Conservation (phyloP, 129 eudicot genomes). For the Ambrosia trifida region DNA sequence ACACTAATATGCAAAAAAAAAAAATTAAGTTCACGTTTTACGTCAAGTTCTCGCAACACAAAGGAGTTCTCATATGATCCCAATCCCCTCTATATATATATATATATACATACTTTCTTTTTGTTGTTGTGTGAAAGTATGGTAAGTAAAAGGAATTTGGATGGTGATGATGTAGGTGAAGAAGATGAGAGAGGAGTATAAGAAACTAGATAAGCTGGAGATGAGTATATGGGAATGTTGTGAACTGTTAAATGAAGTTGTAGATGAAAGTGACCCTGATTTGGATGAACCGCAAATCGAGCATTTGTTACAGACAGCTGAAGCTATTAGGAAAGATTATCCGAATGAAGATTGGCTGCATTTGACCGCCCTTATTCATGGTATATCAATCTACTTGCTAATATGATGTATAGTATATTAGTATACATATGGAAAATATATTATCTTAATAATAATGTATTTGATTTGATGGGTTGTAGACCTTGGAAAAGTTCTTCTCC, state of each 20-base stretch:
- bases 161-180: slow-evolving; percentile 21
- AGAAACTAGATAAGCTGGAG: slow-evolving; percentile 5
- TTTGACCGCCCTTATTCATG: slow-evolving; percentile 54
- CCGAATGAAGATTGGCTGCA: slow-evolving; percentile 33
- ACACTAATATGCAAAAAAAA: too few species aligned
- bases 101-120: too few species aligned
- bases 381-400: slow-evolving; percentile 14
- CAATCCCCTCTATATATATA: too few species aligned
- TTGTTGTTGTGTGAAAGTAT: too few species aligned
- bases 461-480: slow-evolving; percentile 24
- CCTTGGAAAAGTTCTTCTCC: slow-evolving; percentile 58
- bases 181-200: slow-evolving; percentile 15
- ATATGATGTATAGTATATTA: neutral
- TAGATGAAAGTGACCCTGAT: slow-evolving; percentile 33
- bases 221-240: slow-evolving; percentile 12
- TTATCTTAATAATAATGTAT: too few species aligned
- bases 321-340: slow-evolving; percentile 60
- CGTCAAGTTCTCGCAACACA: too few species aligned
- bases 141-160: too few species aligned
- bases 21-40: too few species aligned
- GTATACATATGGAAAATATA: neutral
- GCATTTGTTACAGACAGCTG: slow-evolving; percentile 63
- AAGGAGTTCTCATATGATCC: too few species aligned
- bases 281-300: slow-evolving; percentile 71
- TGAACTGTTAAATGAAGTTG: slow-evolving; percentile 12